Evolutionary conservation across 495 filamentous ascomycete genomes (phyloP).

Genomic region (Hypoxylon intermedium): DNA sequence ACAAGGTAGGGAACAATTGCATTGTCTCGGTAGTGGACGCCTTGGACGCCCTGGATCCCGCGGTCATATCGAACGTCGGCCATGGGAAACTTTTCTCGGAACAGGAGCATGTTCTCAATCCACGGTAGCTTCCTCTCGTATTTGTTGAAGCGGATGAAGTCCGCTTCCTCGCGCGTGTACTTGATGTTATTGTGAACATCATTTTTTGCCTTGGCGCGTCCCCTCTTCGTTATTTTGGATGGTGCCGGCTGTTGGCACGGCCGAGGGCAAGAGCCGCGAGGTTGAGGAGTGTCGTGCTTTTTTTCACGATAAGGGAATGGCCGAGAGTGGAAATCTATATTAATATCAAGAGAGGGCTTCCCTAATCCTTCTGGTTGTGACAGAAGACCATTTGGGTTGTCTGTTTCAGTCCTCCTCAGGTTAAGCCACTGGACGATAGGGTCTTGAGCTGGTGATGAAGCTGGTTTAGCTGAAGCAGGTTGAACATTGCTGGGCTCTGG

Average conservation of each 20-base stretch:
- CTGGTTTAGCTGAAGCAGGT: background rate
- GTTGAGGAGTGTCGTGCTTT: slow-evolving; percentile 10
- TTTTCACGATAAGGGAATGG: slow-evolving; percentile 11
- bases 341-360: background rate
- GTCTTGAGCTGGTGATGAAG: slow-evolving; percentile 8
- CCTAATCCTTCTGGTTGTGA: slow-evolving; percentile 19
- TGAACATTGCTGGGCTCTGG: slow-evolving; percentile 24
- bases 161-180: slow-evolving; percentile 42
- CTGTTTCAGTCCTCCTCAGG: slow-evolving; percentile 15
- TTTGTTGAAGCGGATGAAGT: slow-evolving; percentile 47
- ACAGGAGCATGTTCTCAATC: slow-evolving; percentile 39
- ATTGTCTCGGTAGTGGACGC: slow-evolving; percentile 51
- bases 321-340: background rate
- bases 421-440: slow-evolving; percentile 39
- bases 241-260: slow-evolving; percentile 3
- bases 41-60: slow-evolving; percentile 41
- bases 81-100: slow-evolving; percentile 40
- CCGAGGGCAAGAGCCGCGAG: background rate
- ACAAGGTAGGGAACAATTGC: slow-evolving; percentile 29
- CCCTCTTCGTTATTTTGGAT: background rate
- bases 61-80: slow-evolving; percentile 25
- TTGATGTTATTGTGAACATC: slow-evolving; percentile 42
- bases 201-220: background rate
- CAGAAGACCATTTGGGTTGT: slow-evolving; percentile 13
- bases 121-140: slow-evolving; percentile 47